Evolutionary conservation across 163 green algal species (phyloP).

Genomic region (Prototheca wickerhamii): DNA sequence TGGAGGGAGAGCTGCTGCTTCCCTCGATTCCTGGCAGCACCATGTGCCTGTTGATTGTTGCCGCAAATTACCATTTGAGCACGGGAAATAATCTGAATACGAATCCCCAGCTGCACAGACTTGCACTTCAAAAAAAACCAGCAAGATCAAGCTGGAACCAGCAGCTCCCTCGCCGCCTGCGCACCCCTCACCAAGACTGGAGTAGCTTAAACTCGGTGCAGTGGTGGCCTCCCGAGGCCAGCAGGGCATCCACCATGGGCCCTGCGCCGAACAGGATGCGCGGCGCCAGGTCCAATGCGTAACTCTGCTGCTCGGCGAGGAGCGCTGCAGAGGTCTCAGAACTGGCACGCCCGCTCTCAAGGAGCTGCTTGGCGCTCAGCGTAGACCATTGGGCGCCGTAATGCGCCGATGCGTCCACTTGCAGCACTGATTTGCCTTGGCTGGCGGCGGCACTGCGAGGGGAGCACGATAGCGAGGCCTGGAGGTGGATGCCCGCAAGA

Average conservation of each 20-base stretch:
- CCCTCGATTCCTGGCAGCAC: background rate
- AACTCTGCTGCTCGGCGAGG: constrained; percentile 15
- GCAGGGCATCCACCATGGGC: constrained; percentile 36
- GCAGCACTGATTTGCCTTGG: constrained; percentile 52
- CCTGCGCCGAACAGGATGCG: constrained; percentile 36
- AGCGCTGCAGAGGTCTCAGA: constrained; percentile 3
- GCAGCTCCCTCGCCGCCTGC: too few species aligned
- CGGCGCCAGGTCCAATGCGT: constrained; percentile 42
- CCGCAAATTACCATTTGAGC: too few species aligned
- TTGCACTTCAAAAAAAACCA: background rate
- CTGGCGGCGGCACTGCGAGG: constrained; percentile 38
- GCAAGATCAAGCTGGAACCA: background rate
- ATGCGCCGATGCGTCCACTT: constrained; percentile 42
- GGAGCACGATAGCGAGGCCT: background rate
- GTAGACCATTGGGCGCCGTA: constrained; percentile 57
- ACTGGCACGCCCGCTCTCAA: constrained; percentile 2
- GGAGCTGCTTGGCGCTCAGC: constrained; percentile 26
- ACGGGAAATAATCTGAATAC: background rate
- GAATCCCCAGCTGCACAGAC: background rate
- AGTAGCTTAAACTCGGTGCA: constrained; percentile 63
- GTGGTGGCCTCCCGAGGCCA: constrained; percentile 44
- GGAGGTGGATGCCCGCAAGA: background rate
- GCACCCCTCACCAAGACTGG: constrained; percentile 17
- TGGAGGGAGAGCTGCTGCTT: background rate
- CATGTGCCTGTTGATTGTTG: too few species aligned